Evolutionary conservation across 2,329 filamentous ascomycete genomes (phyloP), one percentile per base, ranked within the genome.

Genomic region (Aspergillus transmontanensis): DNA sequence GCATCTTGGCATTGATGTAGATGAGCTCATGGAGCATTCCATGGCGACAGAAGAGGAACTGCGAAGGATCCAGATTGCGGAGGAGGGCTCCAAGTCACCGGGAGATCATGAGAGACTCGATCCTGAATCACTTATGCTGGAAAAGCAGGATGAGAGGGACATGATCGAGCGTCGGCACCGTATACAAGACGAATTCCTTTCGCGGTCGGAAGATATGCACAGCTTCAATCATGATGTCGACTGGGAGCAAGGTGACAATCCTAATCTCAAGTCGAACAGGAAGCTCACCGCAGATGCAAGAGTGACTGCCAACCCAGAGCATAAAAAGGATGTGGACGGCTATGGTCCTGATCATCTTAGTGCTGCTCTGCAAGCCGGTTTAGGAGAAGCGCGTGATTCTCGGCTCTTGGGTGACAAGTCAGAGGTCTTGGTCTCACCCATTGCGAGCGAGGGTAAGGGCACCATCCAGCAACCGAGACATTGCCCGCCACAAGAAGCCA

Each of bases 1-100:
- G 78, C 95, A 99, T 80, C 83, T 99, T 34, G 95, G 95, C n/a
- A 83, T 98, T 45, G 94, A 98, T 73, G 93, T 97, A 4, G 95
- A 99, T 76, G 91, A 92, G 72, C 89, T 97, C 64, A 87, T 92
- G 73, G 92, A 95, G 73, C 88, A 94, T 65, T 89, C 93, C 68
- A 85, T 90, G 57, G 85, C 87, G 68, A 86, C 87, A 32, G 89
- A 93, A 70, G 77, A 87, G 56, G 88, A 90, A 69, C 81, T 84
- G 16, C 83, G 80, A 36, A 82, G 84, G 6, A 87, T 90, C 54
- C 90, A 91, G 67, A 78, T 79, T 19, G 85, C 78, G 19, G 85
- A 86, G 28, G 82, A 83, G 41, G 70, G 66, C 45, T 68, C 64
- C 45, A 65, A 67, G 43, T 65, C 72, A 43, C 61, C 68, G 32